Evolutionary conservation across 2,329 filamentous ascomycete species (phyloP), one percentile per base, ranked within the genome.

Genomic region (Amphichorda felina): DNA sequence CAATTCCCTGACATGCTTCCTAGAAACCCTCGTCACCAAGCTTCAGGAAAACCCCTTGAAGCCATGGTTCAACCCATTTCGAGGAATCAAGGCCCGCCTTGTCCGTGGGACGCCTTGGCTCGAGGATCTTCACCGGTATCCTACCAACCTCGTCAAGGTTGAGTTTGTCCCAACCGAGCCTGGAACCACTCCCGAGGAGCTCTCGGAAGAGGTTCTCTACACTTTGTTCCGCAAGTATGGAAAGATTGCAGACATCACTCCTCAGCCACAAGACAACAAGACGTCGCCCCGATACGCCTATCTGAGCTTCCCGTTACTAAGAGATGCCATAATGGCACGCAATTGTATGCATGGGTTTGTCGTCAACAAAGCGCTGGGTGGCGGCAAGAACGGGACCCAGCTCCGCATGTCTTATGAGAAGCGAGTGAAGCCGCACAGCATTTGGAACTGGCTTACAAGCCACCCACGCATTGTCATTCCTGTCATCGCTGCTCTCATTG

Each of bases 381-480:
- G 85, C 30, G 86, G 85, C 4, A 82, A 81, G 46, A 63, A 63
- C 17, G 82, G 84, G 2, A 94, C 88, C 0, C 66, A 77, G 8
- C 65, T 98, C 39, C 79, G 86, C 27, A 67, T 96, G 34, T 84
- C 81, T 2, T 96, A 94, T 47, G 82, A 94, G 53, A 74, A 78
- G 44, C 82, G 78, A 41, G 72, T 79, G 33, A 91, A 87, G 47
- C 64, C 74, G 1, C 77, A 86, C 42, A 85, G 80, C 62, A 75
- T 94, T 38, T 82, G 82, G 64, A 84, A 94, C 43, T 96, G 87
- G 88, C 57, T 96, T 19, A 68, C 82, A 8, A 82, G 64, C 39
- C 91, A 98, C 49, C 88, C 89, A 1, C 73, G 87, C 33, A 84
- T 96, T 31, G 82, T 94, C 18, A 80, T 98, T 32, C 89, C 91